Percentiles rank a stretch among this genome's conserved stretches.
Evolutionary conservation across 495 filamentous ascomycete genomes (phyloP).

Genomic region (Aspergillus haitiensis): DNA sequence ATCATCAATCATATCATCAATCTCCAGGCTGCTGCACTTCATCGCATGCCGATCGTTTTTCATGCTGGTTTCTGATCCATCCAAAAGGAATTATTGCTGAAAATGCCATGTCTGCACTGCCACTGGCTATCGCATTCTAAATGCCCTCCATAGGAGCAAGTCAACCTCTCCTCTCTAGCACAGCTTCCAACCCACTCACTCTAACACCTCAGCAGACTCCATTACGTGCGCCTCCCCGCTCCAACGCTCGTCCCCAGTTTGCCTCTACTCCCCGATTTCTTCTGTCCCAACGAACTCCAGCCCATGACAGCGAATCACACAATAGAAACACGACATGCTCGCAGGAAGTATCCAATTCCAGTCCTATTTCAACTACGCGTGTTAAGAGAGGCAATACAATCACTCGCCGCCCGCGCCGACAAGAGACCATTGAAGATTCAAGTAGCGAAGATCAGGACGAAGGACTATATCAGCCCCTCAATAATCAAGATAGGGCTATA

Average conservation of each 20-base stretch:
- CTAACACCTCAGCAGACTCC: constrained; percentile 27
- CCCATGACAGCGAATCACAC: constrained; percentile 5
- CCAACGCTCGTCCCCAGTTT: constrained; percentile 39
- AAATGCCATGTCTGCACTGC: constrained; percentile 3
- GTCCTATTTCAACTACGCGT: constrained; percentile 12
- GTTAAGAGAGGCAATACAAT: constrained; percentile 10
- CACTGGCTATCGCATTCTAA: background rate
- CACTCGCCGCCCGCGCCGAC: constrained; percentile 23
- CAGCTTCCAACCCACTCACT: background rate
- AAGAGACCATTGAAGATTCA: constrained; percentile 42
- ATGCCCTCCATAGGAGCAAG: constrained; percentile 14
- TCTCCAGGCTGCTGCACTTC: background rate
- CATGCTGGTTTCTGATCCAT: background rate
- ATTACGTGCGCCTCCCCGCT: constrained; percentile 35
- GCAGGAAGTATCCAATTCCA: constrained; percentile 24
- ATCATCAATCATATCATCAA: background rate
- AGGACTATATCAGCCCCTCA: background rate
- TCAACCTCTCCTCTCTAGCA: background rate
- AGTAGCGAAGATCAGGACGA: constrained; percentile 24
- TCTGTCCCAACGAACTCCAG: constrained; percentile 32
- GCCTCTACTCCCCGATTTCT: constrained; percentile 46
- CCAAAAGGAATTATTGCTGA: background rate
- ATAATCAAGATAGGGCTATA: constrained; percentile 14
- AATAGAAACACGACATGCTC: constrained; percentile 29
- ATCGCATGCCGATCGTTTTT: too few relatives aligned